Base-by-base conservation (phyloP, 371 early-diverging fungal genomes). In the Mortierella sp. region DNA sequence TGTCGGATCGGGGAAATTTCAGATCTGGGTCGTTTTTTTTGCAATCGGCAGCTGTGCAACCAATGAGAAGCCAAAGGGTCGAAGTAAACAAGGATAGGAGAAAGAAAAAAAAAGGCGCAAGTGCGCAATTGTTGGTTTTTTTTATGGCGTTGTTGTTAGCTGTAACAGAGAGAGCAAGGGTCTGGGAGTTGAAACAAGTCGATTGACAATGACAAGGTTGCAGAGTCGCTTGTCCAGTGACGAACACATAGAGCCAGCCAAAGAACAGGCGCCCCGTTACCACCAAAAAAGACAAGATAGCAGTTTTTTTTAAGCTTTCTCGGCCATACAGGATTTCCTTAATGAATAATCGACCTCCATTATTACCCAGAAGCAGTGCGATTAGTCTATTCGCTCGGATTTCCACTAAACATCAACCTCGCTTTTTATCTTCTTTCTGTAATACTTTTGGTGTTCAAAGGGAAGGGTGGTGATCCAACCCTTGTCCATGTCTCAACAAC, bases 21-120 rank as follows among this genome's bases (percentile, higher is more conserved):
- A 53, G 29, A 53, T 53, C 53, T 53, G 53, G 53, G 53, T 29
- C 53, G n/a, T n/a, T n/a, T n/a, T n/a, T n/a, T n/a, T n/a, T n/a
- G n/a, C n/a, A n/a, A 53, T 53, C 4, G 53, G 26, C 10, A 4
- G 5, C 45, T 29, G 13, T 13, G 10, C 26, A 24, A 26, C 53
- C 29, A 26, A 53, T 53, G 13, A 13, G 5, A 11, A n/a, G 2
- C 9, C 29, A 26, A 26, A 24, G 22, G 50, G 24, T n/a, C n/a
- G 24, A 45, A 45, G 6, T 19, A n/a, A 48, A 48, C 48, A 48
- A 48, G 48, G 0, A n/a, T 50, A 10, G 26, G 10, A 50, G 24
- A 24, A n/a, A 24, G 24, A 47, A 47, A 4, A 5, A 0, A 26
- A 52, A 26, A 11, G 53, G 52, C 53, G 53, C 4, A 5, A 29